Evolutionary conservation across 176 grass and related monocot species (phyloP), one percentile per base, ranked within the genome.

Genomic region (Juncus effusus): DNA sequence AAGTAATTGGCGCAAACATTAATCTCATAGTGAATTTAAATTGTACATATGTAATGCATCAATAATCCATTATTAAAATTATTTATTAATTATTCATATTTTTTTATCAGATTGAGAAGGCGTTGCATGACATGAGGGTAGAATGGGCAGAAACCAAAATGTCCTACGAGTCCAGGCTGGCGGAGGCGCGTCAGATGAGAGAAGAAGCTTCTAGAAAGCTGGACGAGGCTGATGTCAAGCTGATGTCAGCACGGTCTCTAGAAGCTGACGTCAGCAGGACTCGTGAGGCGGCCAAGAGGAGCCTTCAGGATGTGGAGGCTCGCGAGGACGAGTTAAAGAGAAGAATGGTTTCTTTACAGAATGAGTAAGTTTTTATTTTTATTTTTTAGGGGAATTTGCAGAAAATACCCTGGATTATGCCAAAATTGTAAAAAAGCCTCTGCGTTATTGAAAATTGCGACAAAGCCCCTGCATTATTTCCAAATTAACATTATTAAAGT

Each of bases 111-210:
- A 87, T 99, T 66, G 94, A 99, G 78, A 99, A 83, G 11, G 85
- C 94, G 69, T 54, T 93, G 62, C 85, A 90, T 56, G 83, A 93
- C 70, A 89, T 86, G 56, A 78, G 78, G 57, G 80, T 36, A 1
- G 94, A 99, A 80, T 70, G 69, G 41, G 94, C 94, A 63, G 94
- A 99, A 77, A 54, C 72, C 84, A 99, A 90, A 66, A 51, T 93
- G 63, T 74, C 88, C 42, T 99, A 85, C 63, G 94, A 93, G 73
- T 54, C 61, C 38, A 99, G 93, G 74, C 39, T 76, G 28, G 76
- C 15, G 10, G 94, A 99, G 77, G 80, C 65, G 4, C 80, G 52
- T 60, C 12, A 73, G 73, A 79, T 82, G 85, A 81, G 79, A 42
- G 69, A 86, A 8, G n/a, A 7, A n/a, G 88, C 94, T 19, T 88